Conservation (phyloP, 139 green algal genomes). For the Prasinococcaceae sp. region DNA sequence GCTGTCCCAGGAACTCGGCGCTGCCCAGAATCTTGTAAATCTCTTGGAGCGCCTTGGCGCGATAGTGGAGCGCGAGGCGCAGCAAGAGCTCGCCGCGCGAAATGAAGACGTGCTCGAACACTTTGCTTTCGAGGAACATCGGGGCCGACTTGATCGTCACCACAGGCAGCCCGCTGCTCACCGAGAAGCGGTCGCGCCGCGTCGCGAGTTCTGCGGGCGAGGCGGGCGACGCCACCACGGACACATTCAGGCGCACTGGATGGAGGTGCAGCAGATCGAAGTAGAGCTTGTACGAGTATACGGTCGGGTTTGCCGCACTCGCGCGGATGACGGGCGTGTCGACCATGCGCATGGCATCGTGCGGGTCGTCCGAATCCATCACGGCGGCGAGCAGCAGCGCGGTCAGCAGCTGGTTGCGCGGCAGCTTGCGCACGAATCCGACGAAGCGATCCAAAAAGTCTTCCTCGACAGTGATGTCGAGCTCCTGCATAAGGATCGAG, state of each 20-base stretch:
- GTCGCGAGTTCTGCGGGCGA: neutral
- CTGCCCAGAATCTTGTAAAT: constrained; percentile 35
- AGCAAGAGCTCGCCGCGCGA: constrained; percentile 5
- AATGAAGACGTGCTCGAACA: constrained; percentile 14
- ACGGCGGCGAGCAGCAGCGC: too few relatives aligned
- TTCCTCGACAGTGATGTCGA: constrained; percentile 43
- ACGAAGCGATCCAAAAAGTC: constrained; percentile 37
- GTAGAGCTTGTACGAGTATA: constrained; percentile 12
- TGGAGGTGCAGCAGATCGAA: constrained; percentile 24
- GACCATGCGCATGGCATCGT: neutral
- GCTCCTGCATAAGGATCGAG: constrained; percentile 27
- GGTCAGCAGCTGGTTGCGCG: constrained; percentile 22
- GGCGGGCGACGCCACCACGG: constrained; percentile 17
- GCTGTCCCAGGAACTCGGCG: constrained; percentile 27
- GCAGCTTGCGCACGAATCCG: constrained; percentile 10
- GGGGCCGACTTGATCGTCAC: constrained; percentile 32
- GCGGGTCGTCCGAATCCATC: too few relatives aligned
- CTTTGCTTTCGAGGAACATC: constrained; percentile 24
- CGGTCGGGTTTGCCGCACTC: neutral
- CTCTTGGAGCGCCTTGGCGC: constrained; percentile 11
- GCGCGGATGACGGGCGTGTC: too few relatives aligned
- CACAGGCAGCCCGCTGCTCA: constrained; percentile 21
- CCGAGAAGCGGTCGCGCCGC: neutral
- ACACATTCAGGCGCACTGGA: constrained; percentile 37
- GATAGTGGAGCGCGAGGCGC: constrained; percentile 12